These are phyloP conservation scores for Xylaria scruposa DNA, from an alignment of 495 filamentous ascomycete genomes.

Conservation along the genomic window DNA sequence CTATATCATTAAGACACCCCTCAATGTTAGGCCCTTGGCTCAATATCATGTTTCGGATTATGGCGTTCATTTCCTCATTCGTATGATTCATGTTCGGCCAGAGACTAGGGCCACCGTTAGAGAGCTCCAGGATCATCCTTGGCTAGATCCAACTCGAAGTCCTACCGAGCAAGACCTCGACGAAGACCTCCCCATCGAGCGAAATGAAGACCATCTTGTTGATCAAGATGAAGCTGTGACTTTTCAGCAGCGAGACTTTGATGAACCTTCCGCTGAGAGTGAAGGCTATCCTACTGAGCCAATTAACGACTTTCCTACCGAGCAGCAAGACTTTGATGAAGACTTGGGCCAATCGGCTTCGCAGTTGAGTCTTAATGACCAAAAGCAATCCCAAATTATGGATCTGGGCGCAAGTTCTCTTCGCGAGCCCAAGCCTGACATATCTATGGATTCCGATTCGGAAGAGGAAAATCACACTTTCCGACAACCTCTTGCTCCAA, in stretches of 20 bases:
- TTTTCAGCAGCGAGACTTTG: no score
- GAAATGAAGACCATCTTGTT: no score
- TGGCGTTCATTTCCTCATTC: slow-evolving; percentile 73
- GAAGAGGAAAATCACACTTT: slow-evolving; percentile 53
- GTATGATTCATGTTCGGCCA: slow-evolving; percentile 79
- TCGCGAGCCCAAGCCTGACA: slow-evolving; percentile 31
- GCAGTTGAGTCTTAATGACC: slow-evolving; percentile 68
- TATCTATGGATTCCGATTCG: slow-evolving; percentile 42
- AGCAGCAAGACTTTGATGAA: slow-evolving; percentile 48
- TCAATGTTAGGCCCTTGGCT: slow-evolving; percentile 67
- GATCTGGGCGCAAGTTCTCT: slow-evolving; percentile 17
- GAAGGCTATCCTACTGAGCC: no score
- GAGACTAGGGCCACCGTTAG: slow-evolving; percentile 68
- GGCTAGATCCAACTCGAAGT: slow-evolving; percentile 59
- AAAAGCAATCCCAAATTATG: slow-evolving; percentile 20
- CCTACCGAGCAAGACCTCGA: slow-evolving; percentile 44
- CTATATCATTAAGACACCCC: slow-evolving; percentile 75
- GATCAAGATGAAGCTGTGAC: no score
- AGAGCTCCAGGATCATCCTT: slow-evolving; percentile 69
- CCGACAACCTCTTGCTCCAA: slow-evolving; percentile 49
- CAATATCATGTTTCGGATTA: slow-evolving; percentile 62
- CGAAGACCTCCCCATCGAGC: slow-evolving; percentile 39
- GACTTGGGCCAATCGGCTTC: slow-evolving; percentile 65
- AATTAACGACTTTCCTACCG: no score
- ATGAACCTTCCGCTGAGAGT: no score